Evolutionary conservation across 2,329 filamentous ascomycete species (phyloP).

Genomic region (Rugonectria rugulosa): DNA sequence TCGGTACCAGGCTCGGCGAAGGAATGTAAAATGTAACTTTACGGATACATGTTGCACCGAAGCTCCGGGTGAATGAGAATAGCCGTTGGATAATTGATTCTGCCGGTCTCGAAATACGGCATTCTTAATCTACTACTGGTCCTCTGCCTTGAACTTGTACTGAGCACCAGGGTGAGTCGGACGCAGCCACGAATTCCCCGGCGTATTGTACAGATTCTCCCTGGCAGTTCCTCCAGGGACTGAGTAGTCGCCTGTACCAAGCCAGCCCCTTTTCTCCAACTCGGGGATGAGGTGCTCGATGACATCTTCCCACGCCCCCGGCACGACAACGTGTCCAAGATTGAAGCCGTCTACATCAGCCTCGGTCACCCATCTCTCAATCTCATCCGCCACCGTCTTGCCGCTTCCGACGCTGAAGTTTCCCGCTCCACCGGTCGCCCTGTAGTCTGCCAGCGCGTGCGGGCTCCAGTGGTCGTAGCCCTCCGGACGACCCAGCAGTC

Average conservation of each 20-base stretch:
- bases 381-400: constrained; percentile 52
- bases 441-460: too few species aligned
- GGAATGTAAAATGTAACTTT: too few species aligned
- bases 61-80: neutral
- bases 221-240: constrained; percentile 58
- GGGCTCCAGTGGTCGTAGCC: constrained; percentile 45
- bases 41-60: too few species aligned
- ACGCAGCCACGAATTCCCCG: constrained; percentile 63
- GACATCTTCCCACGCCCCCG: constrained; percentile 46
- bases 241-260: constrained; percentile 41
- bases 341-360: constrained; percentile 53
- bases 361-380: constrained; percentile 54
- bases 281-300: constrained; percentile 43
- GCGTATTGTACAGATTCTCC: constrained; percentile 70
- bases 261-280: constrained; percentile 36
- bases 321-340: constrained; percentile 52
- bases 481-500: constrained; percentile 58
- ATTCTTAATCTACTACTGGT: too few species aligned
- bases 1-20: too few species aligned
- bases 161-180: constrained; percentile 65
- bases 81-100: too few species aligned
- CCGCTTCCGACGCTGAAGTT: constrained; percentile 50
- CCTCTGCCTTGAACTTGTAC: too few species aligned
- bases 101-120: too few species aligned
- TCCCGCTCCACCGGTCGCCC: too few species aligned